A percentile compares a stretch with the other conserved stretches of the same genome.
phyloP scores from a whole-genome alignment of 1,284 basidiomycete genomes.

The Phellopilus nigrolimitatus region DNA sequence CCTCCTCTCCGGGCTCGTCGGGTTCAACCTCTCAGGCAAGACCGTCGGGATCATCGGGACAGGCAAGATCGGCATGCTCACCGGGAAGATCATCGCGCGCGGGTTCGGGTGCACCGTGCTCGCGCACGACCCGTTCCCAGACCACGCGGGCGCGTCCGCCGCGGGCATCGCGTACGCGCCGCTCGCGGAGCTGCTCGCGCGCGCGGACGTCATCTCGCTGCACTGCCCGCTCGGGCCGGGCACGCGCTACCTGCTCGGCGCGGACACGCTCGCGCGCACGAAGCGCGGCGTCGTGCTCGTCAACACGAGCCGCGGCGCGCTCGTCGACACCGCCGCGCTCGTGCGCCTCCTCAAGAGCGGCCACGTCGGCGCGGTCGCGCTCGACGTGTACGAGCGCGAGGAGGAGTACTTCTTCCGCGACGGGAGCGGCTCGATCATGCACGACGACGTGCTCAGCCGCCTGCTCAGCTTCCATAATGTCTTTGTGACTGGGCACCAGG shows the following conservation, averaged over 20 bases:
- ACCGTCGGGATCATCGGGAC: constrained; percentile 47
- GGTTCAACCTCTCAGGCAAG: constrained; percentile 38
- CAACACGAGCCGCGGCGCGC: constrained; percentile 40
- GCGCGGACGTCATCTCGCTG: constrained; percentile 39
- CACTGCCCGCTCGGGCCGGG: constrained; percentile 33
- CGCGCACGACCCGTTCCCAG: constrained; percentile 42
- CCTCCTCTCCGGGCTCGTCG: constrained; percentile 26
- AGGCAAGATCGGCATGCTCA: constrained; percentile 40
- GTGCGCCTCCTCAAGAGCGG: constrained; percentile 24
- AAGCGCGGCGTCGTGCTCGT: constrained; percentile 40
- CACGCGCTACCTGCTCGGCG: constrained; percentile 38
- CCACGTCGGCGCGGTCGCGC: constrained; percentile 24
- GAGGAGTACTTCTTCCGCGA: constrained; percentile 27
- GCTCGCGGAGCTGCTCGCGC: constrained; percentile 38
- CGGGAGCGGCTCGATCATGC: constrained; percentile 24
- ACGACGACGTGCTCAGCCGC: constrained; percentile 26
- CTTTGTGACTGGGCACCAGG: constrained; percentile 27
- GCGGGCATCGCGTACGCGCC: constrained; percentile 36
- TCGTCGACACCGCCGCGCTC: constrained; percentile 26
- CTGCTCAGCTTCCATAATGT: constrained; percentile 27
- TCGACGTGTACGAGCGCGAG: constrained; percentile 28
- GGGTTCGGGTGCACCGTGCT: constrained; percentile 13
- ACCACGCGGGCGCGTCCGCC: constrained; percentile 28
- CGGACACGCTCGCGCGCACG: constrained; percentile 39
- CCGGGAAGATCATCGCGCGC: constrained; percentile 19